Percentiles rank a stretch among this genome's conserved stretches.
Conservation (phyloP, 176 grass and related monocot species). For the Hsuehochloa calcarea region DNA sequence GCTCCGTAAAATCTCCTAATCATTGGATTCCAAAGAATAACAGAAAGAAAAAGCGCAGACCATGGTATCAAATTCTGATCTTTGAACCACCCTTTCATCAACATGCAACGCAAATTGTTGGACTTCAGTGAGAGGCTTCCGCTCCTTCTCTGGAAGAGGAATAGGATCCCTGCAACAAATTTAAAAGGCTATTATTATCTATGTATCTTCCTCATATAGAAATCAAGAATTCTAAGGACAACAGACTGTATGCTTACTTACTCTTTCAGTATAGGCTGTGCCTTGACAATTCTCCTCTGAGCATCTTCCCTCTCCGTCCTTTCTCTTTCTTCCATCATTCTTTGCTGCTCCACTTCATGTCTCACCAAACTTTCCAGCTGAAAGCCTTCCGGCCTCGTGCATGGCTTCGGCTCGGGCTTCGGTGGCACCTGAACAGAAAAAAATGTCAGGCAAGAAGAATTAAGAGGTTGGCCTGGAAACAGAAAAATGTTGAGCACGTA, state of each 20-base stretch:
- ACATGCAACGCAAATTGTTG: conserved; percentile 69
- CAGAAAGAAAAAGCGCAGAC: conserved; percentile 20
- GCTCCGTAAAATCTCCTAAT: not conserved
- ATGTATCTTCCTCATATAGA: conserved; percentile 3
- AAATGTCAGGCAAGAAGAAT: conserved; percentile 24
- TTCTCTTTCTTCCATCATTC: conserved; percentile 60
- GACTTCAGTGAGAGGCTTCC: conserved; percentile 88
- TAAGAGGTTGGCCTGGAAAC: not conserved
- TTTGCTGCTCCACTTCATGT: conserved; percentile 78
- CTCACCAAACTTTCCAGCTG: conserved; percentile 83
- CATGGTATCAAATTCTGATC: conserved; percentile 91
- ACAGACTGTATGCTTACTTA: conserved; percentile 27
- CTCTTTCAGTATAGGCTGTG: conserved; percentile 78
- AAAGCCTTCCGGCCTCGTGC: conserved; percentile 83
- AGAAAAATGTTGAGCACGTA: conserved; percentile 30
- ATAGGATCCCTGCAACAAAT: conserved; percentile 65
- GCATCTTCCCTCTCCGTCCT: conserved; percentile 66
- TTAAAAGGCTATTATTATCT: conserved; percentile 2
- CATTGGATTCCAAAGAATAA: not conserved
- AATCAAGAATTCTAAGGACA: conserved; percentile 14
- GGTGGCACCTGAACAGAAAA: conserved; percentile 57
- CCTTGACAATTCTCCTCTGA: conserved; percentile 62
- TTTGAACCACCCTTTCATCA: conserved; percentile 68
- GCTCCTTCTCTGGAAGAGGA: conserved; percentile 73
- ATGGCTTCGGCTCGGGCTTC: conserved; percentile 82